These are phyloP conservation scores for Datura wrightii DNA, from an alignment of 257 asterid genomes.

Conservation along the genomic window DNA sequence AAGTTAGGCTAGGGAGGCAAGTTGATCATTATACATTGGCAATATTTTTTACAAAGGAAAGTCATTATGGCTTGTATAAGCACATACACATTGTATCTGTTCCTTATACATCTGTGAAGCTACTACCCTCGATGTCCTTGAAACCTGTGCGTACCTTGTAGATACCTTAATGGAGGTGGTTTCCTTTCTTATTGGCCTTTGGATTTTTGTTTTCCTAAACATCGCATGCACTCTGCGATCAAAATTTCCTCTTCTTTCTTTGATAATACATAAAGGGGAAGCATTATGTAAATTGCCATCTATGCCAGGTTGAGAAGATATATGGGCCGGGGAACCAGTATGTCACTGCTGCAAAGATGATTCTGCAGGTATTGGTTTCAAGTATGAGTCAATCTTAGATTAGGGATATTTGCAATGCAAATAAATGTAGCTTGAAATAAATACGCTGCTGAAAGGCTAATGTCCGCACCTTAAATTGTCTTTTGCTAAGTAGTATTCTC, in stretches of 20 bases:
- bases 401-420: neutral
- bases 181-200: neutral
- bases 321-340: constrained; percentile 99
- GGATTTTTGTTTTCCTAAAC: neutral
- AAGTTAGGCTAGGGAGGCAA: neutral
- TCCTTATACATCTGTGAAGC: neutral
- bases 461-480: constrained; percentile 21
- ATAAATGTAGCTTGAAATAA: neutral
- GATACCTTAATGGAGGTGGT: constrained; percentile 1
- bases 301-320: constrained; percentile 85
- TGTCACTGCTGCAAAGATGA: constrained; percentile 98
- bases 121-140: neutral
- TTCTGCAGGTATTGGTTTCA: constrained; percentile 71
- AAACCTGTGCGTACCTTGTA: constrained; percentile 10
- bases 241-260: neutral
- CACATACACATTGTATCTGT: neutral
- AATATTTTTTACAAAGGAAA: neutral
- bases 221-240: neutral
- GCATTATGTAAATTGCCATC: constrained; percentile 31
- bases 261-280: constrained; percentile 26
- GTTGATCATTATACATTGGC: neutral
- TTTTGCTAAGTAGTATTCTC: constrained; percentile 30
- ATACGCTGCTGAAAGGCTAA: constrained; percentile 30
- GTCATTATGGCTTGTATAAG: neutral
- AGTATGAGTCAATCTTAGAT: constrained; percentile 13